Conservation (phyloP, 257 asterid genomes). For the Primulina eburnea region DNA sequence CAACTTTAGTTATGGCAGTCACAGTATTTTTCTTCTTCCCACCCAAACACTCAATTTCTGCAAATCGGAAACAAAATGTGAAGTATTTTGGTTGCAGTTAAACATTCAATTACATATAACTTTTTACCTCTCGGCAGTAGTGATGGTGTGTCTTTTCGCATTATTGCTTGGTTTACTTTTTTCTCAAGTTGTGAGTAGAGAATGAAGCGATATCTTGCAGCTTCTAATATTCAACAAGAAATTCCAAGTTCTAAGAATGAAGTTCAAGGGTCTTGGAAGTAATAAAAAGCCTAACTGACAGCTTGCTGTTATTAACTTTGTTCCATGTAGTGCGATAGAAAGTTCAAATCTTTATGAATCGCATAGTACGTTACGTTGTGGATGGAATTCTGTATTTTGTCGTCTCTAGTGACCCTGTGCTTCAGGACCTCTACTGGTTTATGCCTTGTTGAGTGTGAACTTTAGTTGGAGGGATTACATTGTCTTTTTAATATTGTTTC, state of each 20-base stretch:
- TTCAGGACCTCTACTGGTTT: too few species aligned
- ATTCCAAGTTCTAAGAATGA: background rate
- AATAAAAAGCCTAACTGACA: background rate
- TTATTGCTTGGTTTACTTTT: background rate
- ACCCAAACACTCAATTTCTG: background rate
- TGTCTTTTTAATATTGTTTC: too few species aligned
- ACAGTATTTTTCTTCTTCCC: background rate
- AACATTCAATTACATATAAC: background rate
- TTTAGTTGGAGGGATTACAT: too few species aligned
- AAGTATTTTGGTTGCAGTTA: background rate
- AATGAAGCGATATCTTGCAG: slow-evolving; percentile 1
- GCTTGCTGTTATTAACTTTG: slow-evolving; percentile 4
- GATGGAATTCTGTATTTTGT: too few species aligned
- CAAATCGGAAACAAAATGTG: background rate
- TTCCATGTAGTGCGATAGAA: background rate
- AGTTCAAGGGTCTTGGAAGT: background rate
- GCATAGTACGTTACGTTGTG: too few species aligned
- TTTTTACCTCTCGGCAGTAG: background rate
- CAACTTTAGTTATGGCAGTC: too few species aligned
- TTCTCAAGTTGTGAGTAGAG: background rate
- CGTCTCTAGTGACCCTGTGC: too few species aligned
- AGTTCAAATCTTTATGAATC: slow-evolving; percentile 6
- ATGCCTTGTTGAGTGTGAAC: too few species aligned
- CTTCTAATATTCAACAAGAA: background rate
- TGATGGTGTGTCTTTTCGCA: slow-evolving; percentile 16